Evolutionary conservation across 2,329 filamentous ascomycete species (phyloP), one percentile per base, ranked within the genome.

Genomic region (Myriosclerotinia curreyana): DNA sequence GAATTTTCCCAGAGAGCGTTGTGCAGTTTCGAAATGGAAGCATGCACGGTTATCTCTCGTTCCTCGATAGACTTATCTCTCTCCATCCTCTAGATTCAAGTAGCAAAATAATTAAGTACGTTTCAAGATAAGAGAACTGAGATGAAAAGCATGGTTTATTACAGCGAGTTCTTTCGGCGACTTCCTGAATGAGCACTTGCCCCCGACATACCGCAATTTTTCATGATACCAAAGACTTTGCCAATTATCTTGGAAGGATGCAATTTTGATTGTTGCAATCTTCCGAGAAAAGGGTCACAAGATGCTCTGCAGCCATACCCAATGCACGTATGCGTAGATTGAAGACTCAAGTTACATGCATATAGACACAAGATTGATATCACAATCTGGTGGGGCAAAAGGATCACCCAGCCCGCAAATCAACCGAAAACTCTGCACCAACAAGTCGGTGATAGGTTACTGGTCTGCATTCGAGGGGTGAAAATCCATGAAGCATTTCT

Each of bases 41-140:
- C 42, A 36, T 36, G 31, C 14, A 42, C 20, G 42, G 36, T 17
- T 14, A 34, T 36, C 11, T 36, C 0, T n/a, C 6, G 36, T 11
- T 46, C 3, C 28, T 34, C 12, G 25, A 34, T 36, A 48, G 5
- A 17, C 22, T 11, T 9, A n/a, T 7, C 31, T 52, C 11, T 36
- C 20, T 3, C 15, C 17, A 15, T n/a, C 4, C 28, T 34, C 25
- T 17, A n/a, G 1, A 48, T 22, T 34, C 14, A 2, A 58, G n/a
- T 31, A 44, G 5, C n/a, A 15, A 48, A 9, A 12, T 6, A 6
- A 9, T 22, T 1, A 2, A 20, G 11, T 22, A 11, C 20, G 12
- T 17, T 34, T 20, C 12, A 12, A 58, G 42, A 58, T 58, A 58
- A 48, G 55, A 58, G 36, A 48, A 22, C 14, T 22, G 15, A 46